Conservation (phyloP, 2,329 filamentous ascomycete species). For the Alternaria brassicicola region DNA sequence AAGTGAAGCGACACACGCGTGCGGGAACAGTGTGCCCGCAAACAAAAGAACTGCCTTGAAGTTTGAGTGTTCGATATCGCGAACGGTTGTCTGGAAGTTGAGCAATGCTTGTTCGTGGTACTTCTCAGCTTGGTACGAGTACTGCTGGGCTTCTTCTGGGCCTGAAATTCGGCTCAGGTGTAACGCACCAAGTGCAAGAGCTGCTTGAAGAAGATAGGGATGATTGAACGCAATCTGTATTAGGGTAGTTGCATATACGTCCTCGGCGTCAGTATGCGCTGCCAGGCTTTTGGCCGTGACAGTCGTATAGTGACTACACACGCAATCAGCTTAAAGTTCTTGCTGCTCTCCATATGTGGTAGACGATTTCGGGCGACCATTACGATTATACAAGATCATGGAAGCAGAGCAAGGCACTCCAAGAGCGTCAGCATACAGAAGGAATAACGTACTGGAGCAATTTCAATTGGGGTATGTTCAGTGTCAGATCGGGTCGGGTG, state of each 20-base stretch:
- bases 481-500: background rate
- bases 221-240: slow-evolving; percentile 49
- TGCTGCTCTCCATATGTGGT: background rate
- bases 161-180: slow-evolving; percentile 50
- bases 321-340: background rate
- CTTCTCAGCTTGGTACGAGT: slow-evolving; percentile 25
- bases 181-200: slow-evolving; percentile 53
- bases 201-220: slow-evolving; percentile 53
- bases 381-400: background rate
- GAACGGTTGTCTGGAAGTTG: slow-evolving; percentile 27
- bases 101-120: slow-evolving; percentile 31
- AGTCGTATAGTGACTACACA: slow-evolving; percentile 34
- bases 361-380: background rate
- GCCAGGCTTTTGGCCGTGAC: slow-evolving; percentile 35
- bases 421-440: background rate
- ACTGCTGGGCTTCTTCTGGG: slow-evolving; percentile 12
- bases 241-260: slow-evolving; percentile 29
- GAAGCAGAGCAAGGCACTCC: background rate
- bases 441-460: slow-evolving; percentile 32
- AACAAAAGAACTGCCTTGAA: slow-evolving; percentile 47
- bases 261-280: slow-evolving; percentile 22
- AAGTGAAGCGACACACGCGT: slow-evolving; percentile 28
- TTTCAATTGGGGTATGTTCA: slow-evolving; percentile 35
- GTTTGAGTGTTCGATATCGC: slow-evolving; percentile 47
- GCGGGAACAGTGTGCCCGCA: slow-evolving; percentile 27